A percentile compares a stretch with the other conserved stretches of the same genome.
Evolutionary conservation across 129 eudicot genomes (phyloP).

Genomic region (Mikania micrantha): DNA sequence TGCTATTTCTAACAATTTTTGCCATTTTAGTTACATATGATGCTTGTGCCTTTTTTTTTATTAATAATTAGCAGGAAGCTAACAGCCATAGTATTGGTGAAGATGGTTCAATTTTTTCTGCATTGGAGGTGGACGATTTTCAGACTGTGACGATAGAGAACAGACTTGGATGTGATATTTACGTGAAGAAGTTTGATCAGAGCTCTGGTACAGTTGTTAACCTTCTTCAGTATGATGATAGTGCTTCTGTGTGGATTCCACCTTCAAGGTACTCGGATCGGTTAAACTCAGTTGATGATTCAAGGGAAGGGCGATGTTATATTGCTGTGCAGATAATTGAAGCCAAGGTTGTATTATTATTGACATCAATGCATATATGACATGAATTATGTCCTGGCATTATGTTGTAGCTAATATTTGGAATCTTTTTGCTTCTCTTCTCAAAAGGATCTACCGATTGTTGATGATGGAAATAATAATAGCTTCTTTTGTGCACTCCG

Average conservation of each 20-base stretch:
- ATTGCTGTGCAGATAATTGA: constrained; percentile 73
- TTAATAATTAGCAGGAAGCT: constrained; percentile 45
- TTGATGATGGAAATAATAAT: constrained; percentile 91
- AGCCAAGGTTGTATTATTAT: constrained; percentile 60
- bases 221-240: constrained; percentile 37
- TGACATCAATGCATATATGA: not conserved
- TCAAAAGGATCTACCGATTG: constrained; percentile 67
- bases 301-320: constrained; percentile 70
- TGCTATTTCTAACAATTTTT: not conserved
- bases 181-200: constrained; percentile 53
- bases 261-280: constrained; percentile 87
- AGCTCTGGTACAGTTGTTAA: constrained; percentile 43
- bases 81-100: constrained; percentile 29
- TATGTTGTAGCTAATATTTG: constrained; percentile 6
- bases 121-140: constrained; percentile 87
- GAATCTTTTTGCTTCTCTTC: not conserved
- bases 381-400: not conserved
- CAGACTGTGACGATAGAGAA: constrained; percentile 73
- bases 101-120: constrained; percentile 49
- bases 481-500: constrained; percentile 92
- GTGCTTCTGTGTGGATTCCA: constrained; percentile 67
- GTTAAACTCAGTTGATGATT: constrained; percentile 63
- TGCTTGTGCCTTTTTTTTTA: constrained; percentile 7
- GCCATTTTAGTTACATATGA: constrained; percentile 2
- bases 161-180: constrained; percentile 92